phyloP scores from a whole-genome alignment of 768 basidiomycete genomes.

The Rhodotorula sphaerocarpa region DNA sequence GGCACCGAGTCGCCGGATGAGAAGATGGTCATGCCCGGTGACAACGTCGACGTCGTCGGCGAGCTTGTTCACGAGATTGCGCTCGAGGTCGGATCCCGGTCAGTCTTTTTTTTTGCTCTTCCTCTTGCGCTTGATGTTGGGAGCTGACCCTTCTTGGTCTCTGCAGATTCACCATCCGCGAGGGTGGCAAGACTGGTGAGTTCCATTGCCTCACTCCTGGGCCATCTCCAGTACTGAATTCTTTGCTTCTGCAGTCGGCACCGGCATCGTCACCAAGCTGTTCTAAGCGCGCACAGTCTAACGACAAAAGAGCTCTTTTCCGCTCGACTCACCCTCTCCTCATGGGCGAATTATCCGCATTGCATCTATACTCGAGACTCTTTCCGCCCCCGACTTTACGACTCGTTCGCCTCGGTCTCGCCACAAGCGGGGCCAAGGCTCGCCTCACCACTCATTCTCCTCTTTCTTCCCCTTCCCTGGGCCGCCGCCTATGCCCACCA shows the following conservation, averaged over 20 bases:
- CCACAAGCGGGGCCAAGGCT: too few relatives aligned
- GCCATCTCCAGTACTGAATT: too few relatives aligned
- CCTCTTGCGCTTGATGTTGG: background rate
- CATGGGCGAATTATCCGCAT: background rate
- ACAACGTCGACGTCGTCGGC: slow-evolving; percentile 85
- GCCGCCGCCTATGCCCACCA: too few relatives aligned
- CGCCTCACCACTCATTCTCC: too few relatives aligned
- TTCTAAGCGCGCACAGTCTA: background rate
- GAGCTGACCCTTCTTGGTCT: background rate
- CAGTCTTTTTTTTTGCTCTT: background rate
- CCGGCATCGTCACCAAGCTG: slow-evolving; percentile 61
- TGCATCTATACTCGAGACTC: background rate
- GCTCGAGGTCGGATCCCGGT: slow-evolving; percentile 59
- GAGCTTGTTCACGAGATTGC: slow-evolving; percentile 63
- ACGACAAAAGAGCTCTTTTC: background rate
- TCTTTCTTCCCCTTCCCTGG: too few relatives aligned
- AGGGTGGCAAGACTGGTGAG: slow-evolving; percentile 76
- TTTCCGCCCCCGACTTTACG: background rate
- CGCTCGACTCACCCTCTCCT: background rate
- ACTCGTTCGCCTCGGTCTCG: background rate
- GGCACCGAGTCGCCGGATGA: slow-evolving; percentile 58
- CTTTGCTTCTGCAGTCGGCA: slow-evolving; percentile 66
- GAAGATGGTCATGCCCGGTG: slow-evolving; percentile 83
- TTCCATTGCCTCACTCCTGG: slow-evolving; percentile 32
- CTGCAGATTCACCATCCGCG: slow-evolving; percentile 32